Base-by-base conservation (phyloP, 1,139 yeast species). In the Scheffersomyces illinoinensis region DNA sequence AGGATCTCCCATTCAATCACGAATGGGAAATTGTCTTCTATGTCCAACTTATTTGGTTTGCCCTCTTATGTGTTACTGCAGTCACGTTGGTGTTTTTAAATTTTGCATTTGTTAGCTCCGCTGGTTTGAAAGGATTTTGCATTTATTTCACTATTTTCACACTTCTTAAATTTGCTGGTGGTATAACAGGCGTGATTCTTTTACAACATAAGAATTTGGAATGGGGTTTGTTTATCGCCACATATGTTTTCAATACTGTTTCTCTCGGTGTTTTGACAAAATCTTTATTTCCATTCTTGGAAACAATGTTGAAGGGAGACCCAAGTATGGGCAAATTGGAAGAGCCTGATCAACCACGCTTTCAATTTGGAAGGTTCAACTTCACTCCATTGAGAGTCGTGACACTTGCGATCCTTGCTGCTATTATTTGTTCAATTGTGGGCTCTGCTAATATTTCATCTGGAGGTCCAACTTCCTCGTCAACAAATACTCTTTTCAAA, bases 221-320 rank as follows among this genome's bases (percentile, higher is more conserved):
- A 50, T 18, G 24, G 19, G 59, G 61, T 2, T 49, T 65, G 12
- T 63, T 60, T 43, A 66, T 66, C 55, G 70, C 67, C 5, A 59
- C 71, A 2, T 69, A 66, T 52, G 57, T 66, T 20, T 65, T 67
- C 48, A 70, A 69, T 54, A 60, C 66, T 12, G 58, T 66, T 24
- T 64, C 70, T 6, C 53, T 68, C 43, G 72, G 72, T 43, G 49
- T 67, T 18, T 56, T 66, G 14, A 62, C 66, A 39, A 67, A 61
- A 50, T n/a, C 62, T 21, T n/a, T 60, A 12, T 58, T 62, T 53
- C 67, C 65, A 4, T 61, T 62, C 50, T 39, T 66, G 53, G 62
- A 63, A 52, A 53, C 51, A 8, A 51, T 62, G 57, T 50, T 59
- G 52, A 56, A 48, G 12, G 55, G 50, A 14, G 60, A 58, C 26